phyloP scores from a whole-genome alignment of 306 rosid species.

The Dalbergia oliveri region DNA sequence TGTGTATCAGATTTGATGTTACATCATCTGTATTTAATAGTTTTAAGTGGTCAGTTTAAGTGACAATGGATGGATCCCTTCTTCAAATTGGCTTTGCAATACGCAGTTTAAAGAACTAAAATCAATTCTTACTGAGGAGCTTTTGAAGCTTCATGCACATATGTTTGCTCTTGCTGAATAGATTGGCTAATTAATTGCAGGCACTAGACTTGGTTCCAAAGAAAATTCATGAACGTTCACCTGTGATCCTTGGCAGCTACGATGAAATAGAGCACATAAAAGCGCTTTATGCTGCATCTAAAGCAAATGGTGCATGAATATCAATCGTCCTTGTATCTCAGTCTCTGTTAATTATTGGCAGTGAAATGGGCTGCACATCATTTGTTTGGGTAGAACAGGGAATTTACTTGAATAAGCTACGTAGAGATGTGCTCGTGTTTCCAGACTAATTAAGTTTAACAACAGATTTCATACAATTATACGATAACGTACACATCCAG shows the following conservation, averaged over 20 bases:
- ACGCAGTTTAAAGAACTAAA: background rate
- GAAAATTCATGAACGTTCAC: conserved; percentile 81
- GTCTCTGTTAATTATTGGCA: background rate
- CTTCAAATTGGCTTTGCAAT: background rate
- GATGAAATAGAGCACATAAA: conserved; percentile 84
- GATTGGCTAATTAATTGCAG: conserved; percentile 48
- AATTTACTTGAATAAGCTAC: background rate
- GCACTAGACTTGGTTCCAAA: conserved; percentile 86
- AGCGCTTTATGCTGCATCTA: conserved; percentile 65
- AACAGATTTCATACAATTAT: too few relatives aligned
- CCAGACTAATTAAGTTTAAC: too few relatives aligned
- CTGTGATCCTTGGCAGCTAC: conserved; percentile 83
- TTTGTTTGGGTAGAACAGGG: background rate
- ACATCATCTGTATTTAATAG: background rate
- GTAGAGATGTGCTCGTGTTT: too few relatives aligned
- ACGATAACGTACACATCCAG: too few relatives aligned
- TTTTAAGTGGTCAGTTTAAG: conserved; percentile 9
- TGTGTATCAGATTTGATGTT: background rate
- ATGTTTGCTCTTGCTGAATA: background rate
- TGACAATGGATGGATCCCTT: background rate
- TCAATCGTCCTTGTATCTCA: background rate
- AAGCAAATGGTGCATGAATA: conserved; percentile 48
- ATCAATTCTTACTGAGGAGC: background rate
- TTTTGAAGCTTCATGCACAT: background rate
- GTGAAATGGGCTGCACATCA: background rate